Evolutionary conservation across 106 monocot genomes (phyloP), one percentile per base, ranked within the genome.

Genomic region (Dendrobium officinale): DNA sequence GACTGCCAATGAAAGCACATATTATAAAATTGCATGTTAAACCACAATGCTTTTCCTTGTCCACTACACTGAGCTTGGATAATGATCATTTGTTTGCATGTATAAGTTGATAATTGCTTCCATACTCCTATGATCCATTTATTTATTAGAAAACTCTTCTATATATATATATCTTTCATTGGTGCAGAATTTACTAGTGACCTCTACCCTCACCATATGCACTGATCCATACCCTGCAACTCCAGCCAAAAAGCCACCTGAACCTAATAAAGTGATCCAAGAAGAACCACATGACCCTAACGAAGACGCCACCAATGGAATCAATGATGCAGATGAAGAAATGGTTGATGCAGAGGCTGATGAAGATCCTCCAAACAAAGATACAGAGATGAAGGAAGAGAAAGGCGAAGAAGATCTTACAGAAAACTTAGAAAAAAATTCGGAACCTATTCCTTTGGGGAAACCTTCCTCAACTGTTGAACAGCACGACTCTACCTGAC

Each of bases 131-230:
- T 44, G 6, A 31, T 31, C 3, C 3, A 37, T 45, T 16, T 56
- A 56, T 15, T 17, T 0, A 56, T 56, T 56, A 17, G 19, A 56
- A 56, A 56, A 4, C 9, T 15, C 56, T 56, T 56, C 4, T 56
- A 61, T 51, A 61, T 22, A 61, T 22, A 61, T 7, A 22, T 61
- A 1, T 20, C n/a, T 61, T n/a, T n/a, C 47, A 59, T 43, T 73
- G 73, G 64, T 87, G 73, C 85, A 96, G 96, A 96, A 92, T 83
- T 85, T 96, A 72, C 86, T 90, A 82, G 96, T 96, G 73, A 96
- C 96, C 49, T 90, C 92, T 24, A 96, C 92, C 24, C 55, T 96
- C 42, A 83, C 86, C 4, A 88, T 64, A 45, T 92, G 84, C 73
- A 86, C 87, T 0, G 91, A 93, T 29, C 96, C 96, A 48, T 91